These are phyloP conservation scores for Pseudogymnoascus sp. DNA, from an alignment of 2,329 filamentous ascomycete species.

Conservation along the genomic window DNA sequence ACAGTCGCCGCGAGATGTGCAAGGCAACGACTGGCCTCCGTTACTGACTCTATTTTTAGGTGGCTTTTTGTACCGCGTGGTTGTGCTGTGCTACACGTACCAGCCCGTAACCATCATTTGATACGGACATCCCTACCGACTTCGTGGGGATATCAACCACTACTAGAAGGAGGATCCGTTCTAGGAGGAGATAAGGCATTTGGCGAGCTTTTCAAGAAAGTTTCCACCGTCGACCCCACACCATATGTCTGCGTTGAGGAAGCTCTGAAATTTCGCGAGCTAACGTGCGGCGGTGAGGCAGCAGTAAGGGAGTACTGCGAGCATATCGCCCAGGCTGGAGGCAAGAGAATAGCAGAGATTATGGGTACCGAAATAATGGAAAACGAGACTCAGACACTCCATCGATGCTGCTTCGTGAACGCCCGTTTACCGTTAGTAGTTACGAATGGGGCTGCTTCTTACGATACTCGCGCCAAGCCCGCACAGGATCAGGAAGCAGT, in stretches of 20 bases:
- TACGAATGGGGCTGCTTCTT: conserved; percentile 14
- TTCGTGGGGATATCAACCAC: background rate
- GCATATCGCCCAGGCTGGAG: conserved; percentile 57
- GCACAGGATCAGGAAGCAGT: background rate
- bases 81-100: background rate
- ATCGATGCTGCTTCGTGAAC: conserved; percentile 64
- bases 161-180: conserved; percentile 40
- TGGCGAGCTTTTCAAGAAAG: background rate
- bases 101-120: background rate
- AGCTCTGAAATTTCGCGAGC: conserved; percentile 61
- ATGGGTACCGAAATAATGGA: conserved; percentile 68
- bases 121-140: background rate
- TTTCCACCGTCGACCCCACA: conserved; percentile 64
- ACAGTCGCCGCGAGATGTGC: conserved; percentile 14
- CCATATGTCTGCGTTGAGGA: conserved; percentile 69
- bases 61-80: background rate
- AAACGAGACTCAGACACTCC: conserved; percentile 53
- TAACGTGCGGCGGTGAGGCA: conserved; percentile 66
- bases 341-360: conserved; percentile 48
- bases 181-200: background rate
- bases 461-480: background rate
- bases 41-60: background rate
- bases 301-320: conserved; percentile 58
- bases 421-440: conserved; percentile 58
- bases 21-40: conserved; percentile 1